Evolutionary conservation across 129 eudicot genomes (phyloP).

Genomic region (Solidago caesia): DNA sequence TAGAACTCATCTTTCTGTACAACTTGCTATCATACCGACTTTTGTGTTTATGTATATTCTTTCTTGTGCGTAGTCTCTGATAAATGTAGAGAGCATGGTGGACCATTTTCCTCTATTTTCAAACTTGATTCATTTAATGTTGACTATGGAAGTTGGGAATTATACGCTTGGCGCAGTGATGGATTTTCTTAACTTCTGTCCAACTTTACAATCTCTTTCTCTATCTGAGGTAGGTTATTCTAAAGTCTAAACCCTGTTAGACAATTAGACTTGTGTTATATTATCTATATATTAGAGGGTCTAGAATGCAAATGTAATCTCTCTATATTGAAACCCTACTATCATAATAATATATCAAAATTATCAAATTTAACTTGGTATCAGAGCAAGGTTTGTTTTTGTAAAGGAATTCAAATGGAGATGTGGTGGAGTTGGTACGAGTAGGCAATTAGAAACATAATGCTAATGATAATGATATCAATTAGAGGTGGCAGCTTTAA

Average conservation of each 20-base stretch:
- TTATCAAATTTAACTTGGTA: too few species aligned
- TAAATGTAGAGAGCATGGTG: constrained; percentile 30
- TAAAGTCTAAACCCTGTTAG: neutral
- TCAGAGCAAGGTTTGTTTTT: too few species aligned
- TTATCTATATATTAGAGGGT: too few species aligned
- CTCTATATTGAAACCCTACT: too few species aligned
- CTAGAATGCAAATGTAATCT: too few species aligned
- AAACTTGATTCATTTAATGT: constrained; percentile 16
- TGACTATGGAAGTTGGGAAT: constrained; percentile 19
- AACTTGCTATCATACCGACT: constrained; percentile 14
- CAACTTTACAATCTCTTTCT: constrained; percentile 16
- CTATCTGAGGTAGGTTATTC: constrained; percentile 30
- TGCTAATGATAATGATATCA: neutral
- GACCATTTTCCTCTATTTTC: constrained; percentile 22
- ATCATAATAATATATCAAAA: too few species aligned
- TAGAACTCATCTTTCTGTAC: neutral
- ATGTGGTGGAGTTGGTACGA: too few species aligned
- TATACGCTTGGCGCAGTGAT: constrained; percentile 18
- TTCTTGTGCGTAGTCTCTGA: constrained; percentile 43
- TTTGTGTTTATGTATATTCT: constrained; percentile 15
- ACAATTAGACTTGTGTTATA: too few species aligned
- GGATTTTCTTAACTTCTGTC: constrained; percentile 20
- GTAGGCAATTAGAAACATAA: too few species aligned
- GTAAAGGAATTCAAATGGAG: too few species aligned
- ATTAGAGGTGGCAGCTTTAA: neutral